A percentile compares a stretch with the other conserved stretches of the same genome.
Evolutionary conservation across 495 filamentous ascomycete genomes (phyloP).

Genomic region (Jackrogersella multiformis): DNA sequence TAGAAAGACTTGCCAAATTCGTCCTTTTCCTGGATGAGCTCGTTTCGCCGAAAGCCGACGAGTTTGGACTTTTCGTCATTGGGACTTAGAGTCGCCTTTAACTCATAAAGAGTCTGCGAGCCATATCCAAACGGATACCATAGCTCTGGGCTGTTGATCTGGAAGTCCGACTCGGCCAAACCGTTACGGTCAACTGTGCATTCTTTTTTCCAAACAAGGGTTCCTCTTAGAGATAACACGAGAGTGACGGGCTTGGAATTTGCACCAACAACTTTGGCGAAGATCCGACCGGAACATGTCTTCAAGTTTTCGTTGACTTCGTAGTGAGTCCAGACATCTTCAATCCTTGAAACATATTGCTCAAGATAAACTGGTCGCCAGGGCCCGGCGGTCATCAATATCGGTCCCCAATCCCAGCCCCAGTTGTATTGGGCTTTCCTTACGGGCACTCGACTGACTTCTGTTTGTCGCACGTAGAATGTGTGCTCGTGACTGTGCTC

Average conservation of each 20-base stretch:
- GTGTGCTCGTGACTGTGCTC: conserved; percentile 55
- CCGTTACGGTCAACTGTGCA: conserved; percentile 55
- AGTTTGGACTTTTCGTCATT: conserved; percentile 42
- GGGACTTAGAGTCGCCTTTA: conserved; percentile 58
- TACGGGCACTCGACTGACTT: conserved; percentile 53
- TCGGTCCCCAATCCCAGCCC: conserved; percentile 88
- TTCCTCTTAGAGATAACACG: conserved; percentile 55
- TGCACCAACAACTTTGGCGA: conserved; percentile 62
- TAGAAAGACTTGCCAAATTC: conserved; percentile 73
- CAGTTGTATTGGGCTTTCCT: conserved; percentile 70
- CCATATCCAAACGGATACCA: conserved; percentile 82
- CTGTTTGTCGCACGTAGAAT: conserved; percentile 59
- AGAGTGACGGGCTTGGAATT: conserved; percentile 40
- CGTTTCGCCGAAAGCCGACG: conserved; percentile 68
- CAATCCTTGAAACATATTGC: conserved; percentile 57
- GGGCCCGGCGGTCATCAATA: conserved; percentile 74
- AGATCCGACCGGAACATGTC: conserved; percentile 41
- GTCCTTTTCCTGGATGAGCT: conserved; percentile 67
- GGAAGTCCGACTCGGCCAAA: conserved; percentile 55
- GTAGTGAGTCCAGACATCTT: conserved; percentile 64
- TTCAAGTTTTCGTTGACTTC: conserved; percentile 59
- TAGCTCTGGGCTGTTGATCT: conserved; percentile 65
- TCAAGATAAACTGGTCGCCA: conserved; percentile 76
- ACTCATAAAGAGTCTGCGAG: conserved; percentile 67
- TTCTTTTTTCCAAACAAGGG: conserved; percentile 59